A percentile compares a stretch with the other conserved stretches of the same genome.
phyloP scores from a whole-genome alignment of 1,284 basidiomycete genomes.

The Leccinum subrobustum region DNA sequence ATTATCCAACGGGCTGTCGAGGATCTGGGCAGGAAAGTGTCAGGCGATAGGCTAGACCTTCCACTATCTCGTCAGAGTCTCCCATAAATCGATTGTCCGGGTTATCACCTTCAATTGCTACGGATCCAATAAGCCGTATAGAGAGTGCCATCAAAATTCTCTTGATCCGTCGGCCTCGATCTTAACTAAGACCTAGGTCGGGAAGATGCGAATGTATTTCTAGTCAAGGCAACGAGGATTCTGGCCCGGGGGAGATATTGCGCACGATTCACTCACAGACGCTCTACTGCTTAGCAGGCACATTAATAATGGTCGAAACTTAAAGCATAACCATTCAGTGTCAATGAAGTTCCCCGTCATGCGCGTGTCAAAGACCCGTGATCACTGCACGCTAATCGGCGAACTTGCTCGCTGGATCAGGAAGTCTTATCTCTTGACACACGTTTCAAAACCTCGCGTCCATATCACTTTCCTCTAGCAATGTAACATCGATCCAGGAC shows the following conservation, averaged over 20 bases:
- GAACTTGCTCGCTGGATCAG: neutral
- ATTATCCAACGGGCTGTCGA: conserved; percentile 61
- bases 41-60: conserved; percentile 34
- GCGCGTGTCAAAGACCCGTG: neutral
- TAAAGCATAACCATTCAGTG: neutral
- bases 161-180: neutral
- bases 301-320: neutral
- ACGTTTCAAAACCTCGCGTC: neutral
- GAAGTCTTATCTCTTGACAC: neutral
- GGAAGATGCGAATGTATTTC: neutral
- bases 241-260: neutral
- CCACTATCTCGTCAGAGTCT: neutral
- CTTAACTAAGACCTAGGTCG: neutral
- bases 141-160: neutral
- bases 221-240: neutral
- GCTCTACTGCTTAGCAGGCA: neutral
- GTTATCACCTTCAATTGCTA: neutral
- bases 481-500: neutral
- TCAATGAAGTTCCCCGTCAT: neutral
- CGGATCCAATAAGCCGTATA: neutral
- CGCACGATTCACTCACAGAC: neutral
- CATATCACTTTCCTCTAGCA: neutral
- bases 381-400: neutral
- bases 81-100: neutral
- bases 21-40: conserved; percentile 52